Evolutionary conservation across 768 basidiomycete species (phyloP), one percentile per base, ranked within the genome.

Genomic region (Pleurotus pulmonarius): DNA sequence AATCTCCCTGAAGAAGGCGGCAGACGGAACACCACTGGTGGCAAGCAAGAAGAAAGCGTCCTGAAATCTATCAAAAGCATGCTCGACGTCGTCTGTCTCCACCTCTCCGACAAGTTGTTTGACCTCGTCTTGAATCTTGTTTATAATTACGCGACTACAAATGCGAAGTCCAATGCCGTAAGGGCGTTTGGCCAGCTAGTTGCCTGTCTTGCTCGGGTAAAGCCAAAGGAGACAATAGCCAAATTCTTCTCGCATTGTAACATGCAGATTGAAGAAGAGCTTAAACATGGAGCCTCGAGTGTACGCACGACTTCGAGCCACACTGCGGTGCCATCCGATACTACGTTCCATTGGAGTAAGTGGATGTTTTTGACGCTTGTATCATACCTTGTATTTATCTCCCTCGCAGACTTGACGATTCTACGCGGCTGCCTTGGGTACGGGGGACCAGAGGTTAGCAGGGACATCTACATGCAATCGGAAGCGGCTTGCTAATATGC

Each of bases 1-100:
- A 95, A 96, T 66, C 75, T 98, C 4, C 95, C 95, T 0, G 96
- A 98, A 68, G 95, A 96, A 71, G 94, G 92, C 9, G 96, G 96
- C 4, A 85, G 84, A 73, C 83, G 80, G 71, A 90, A 90, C 59
- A 87, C 81, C 37, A 92, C 92, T 1, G 91, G 91, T 20, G 91
- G 91, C n/a, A 90, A 90, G 67, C 81, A 78, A 71, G 90, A 88
- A 75, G 88, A 93, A 61, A 76, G 70, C 39, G 86, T 91, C 22
- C 77, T 92, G 54, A 90, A 87, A 65, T 82, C 89, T 16, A 81
- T 92, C 68, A 90, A 90, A 73, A 79, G 83, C 65, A 88, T 90
- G 75, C 72, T 88, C 62, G 92, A 94, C 64, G 81, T 89, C 55
- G 80, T 94, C 61, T 92, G 88, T 67, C 75, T 88, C 25, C 92